Percentiles rank a stretch among this genome's conserved stretches.
These are phyloP conservation scores for Apiospora marii DNA, from an alignment of 2,329 filamentous ascomycete species.

Conservation along the genomic window DNA sequence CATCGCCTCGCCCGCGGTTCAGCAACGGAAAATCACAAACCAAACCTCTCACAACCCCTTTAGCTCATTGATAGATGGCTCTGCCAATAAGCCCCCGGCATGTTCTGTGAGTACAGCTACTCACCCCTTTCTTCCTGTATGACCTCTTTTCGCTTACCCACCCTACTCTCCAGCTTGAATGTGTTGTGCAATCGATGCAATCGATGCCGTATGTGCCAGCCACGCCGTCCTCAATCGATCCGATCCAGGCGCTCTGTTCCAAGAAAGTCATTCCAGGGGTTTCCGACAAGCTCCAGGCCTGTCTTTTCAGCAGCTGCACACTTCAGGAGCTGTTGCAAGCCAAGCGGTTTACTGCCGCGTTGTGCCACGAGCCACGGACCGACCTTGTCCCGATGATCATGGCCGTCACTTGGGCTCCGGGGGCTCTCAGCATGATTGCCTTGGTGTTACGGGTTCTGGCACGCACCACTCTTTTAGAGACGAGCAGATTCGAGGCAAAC, in stretches of 20 bases:
- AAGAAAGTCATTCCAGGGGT: background rate
- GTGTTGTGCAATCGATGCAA: background rate
- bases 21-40: background rate
- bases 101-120: background rate
- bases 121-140: background rate
- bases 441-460: conserved; percentile 15
- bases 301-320: conserved; percentile 1
- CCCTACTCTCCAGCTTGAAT: background rate
- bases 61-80: background rate
- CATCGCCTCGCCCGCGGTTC: background rate
- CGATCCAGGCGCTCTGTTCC: background rate
- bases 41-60: background rate
- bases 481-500: background rate
- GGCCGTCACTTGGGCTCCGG: background rate
- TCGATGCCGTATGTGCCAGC: too few relatives aligned
- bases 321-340: conserved; percentile 19
- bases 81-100: background rate
- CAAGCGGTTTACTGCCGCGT: conserved; percentile 20
- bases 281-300: background rate
- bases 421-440: conserved; percentile 1
- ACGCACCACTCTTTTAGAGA: background rate
- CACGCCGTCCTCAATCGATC: background rate
- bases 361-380: background rate
- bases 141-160: background rate
- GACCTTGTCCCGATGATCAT: conserved; percentile 15